Conservation (phyloP, 345 rosid genomes). For the Gossypium stocksii region DNA sequence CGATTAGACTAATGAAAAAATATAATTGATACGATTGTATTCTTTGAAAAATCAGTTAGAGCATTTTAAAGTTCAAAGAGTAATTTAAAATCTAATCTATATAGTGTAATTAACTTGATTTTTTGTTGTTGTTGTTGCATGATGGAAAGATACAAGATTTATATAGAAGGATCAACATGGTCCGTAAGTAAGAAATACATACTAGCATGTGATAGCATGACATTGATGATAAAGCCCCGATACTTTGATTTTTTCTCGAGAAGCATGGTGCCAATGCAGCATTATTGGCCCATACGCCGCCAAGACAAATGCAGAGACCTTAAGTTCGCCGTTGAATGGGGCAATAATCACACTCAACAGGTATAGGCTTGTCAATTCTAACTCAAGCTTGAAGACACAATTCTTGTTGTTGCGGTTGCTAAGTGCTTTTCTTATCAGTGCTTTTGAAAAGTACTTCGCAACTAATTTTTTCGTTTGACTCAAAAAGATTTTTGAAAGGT, state of each 20-base stretch:
- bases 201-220: conserved; percentile 36
- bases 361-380: conserved; percentile 6
- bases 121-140: too few species aligned
- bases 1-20: too few species aligned
- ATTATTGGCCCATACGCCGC: conserved; percentile 38
- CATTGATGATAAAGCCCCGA: conserved; percentile 20
- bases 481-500: too few species aligned
- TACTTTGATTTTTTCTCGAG: conserved; percentile 34
- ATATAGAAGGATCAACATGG: conserved; percentile 37
- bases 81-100: too few species aligned
- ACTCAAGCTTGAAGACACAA: neutral
- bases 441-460: too few species aligned
- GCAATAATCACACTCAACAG: conserved; percentile 23
- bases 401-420: neutral
- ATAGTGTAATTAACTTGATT: too few species aligned
- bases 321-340: conserved; percentile 40
- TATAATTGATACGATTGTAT: too few species aligned
- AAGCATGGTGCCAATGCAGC: conserved; percentile 33
- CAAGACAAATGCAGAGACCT: conserved; percentile 21
- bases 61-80: too few species aligned
- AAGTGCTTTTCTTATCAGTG: too few species aligned
- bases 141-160: conserved; percentile 30
- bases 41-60: too few species aligned
- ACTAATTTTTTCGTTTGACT: too few species aligned
- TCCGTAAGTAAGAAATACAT: conserved; percentile 44